Evolutionary conservation across 192 early-diverging fungal species (phyloP), one percentile per base, ranked within the genome.

Genomic region (Coemansia sp.): DNA sequence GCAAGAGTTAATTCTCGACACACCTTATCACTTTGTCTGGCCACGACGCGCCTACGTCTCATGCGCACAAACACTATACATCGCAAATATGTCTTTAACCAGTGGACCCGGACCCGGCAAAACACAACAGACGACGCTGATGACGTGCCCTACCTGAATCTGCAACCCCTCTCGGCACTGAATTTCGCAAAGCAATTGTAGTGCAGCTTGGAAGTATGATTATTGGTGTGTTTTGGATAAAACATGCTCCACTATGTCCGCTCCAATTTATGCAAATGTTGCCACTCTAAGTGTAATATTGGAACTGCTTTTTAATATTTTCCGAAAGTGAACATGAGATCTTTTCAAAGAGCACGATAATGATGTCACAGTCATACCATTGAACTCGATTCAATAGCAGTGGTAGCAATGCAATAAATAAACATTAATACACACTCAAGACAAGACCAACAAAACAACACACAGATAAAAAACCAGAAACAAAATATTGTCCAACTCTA

Each of bases 291-390:
- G 8, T 48, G 6, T n/a, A n/a, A n/a, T n/a, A n/a, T n/a, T n/a
- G n/a, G n/a, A n/a, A n/a, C n/a, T n/a, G n/a, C n/a, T n/a, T n/a
- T n/a, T n/a, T n/a, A n/a, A n/a, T n/a, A n/a, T n/a, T n/a, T n/a
- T n/a, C n/a, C n/a, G n/a, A n/a, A n/a, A n/a, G n/a, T n/a, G 41
- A 44, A 44, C 41, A 17, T 44, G 41, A 44, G 41, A 44, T n/a
- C n/a, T 44, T 44, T 44, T 44, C n/a, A 44, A 19, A 44, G 15
- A 42, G 13, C 38, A 45, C 30, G 10, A n/a, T n/a, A n/a, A 47
- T 28, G 56, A 28, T 9, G 34, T 27, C 13, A 60, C 31, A 22
- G 58, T 6, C 20, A 20, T n/a, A 14, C 19, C 20, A 31, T 23
- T 61, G 25, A 10, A 28, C n/a, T n/a, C n/a, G n/a, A n/a, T n/a